phyloP scores from a whole-genome alignment of 2,329 filamentous ascomycete genomes.

The Calonectria naviculata region DNA sequence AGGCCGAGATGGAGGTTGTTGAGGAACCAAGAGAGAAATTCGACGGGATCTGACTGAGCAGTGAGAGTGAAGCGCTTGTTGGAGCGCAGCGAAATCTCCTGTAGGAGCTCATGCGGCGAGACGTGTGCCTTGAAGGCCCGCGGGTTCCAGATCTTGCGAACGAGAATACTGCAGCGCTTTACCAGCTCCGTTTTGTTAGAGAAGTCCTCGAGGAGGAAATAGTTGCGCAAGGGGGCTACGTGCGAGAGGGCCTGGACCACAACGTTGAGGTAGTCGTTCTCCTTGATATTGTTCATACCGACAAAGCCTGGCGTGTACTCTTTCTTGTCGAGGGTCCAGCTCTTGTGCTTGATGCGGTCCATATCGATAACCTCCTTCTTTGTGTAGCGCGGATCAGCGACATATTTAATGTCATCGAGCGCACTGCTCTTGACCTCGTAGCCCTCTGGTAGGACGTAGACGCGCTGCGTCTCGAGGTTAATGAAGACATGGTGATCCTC shows the following conservation, averaged over 20 bases:
- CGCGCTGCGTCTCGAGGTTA: conserved; percentile 93
- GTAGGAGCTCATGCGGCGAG: conserved; percentile 94
- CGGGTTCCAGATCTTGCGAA: conserved; percentile 98
- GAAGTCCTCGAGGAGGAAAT: conserved; percentile 88
- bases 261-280: conserved; percentile 98
- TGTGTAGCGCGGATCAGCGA: conserved; percentile 89
- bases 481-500: conserved; percentile 97
- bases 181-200: conserved; percentile 79
- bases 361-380: conserved; percentile 83
- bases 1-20: conserved; percentile 94
- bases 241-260: conserved; percentile 92
- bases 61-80: conserved; percentile 94
- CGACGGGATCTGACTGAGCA: conserved; percentile 91
- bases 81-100: conserved; percentile 90
- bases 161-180: conserved; percentile 86
- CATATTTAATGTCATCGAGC: conserved; percentile 97
- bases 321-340: conserved; percentile 84
- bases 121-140: conserved; percentile 97
- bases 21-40: conserved; percentile 97
- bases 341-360: conserved; percentile 71
- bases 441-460: conserved; percentile 93
- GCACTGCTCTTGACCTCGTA: conserved; percentile 97
- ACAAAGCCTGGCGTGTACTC: conserved; percentile 95
- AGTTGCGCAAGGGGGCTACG: conserved; percentile 90
- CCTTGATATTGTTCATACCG: conserved; percentile 99